Base-by-base conservation (phyloP, 768 basidiomycete genomes). In the Lactarius sp. region DNA sequence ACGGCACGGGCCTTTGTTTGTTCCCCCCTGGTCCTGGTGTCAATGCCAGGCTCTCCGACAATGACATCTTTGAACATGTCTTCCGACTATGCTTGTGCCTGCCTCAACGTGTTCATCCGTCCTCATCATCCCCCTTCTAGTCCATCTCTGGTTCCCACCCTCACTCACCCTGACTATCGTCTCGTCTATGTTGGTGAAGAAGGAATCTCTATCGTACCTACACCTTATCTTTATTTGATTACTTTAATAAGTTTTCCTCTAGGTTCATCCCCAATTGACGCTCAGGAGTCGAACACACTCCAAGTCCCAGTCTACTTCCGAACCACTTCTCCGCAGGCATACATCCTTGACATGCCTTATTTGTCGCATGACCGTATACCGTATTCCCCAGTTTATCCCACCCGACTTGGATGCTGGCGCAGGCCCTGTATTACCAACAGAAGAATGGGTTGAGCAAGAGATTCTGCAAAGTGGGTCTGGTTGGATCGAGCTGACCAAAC, bases 371-470 rank as follows among this genome's bases (percentile, higher is more conserved):
- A 71, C 78, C 44, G 82, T 82, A 41, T 92, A 92, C 77, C 88
- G 89, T 53, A 85, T 90, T 34, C 75, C 78, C 66, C 87, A 89
- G 69, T 74, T 78, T 36, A 79, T 86, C 56, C 76, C 83, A 46
- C 73, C 76, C 53, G 85, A 86, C 59, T 73, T 83, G 7, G 85
- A 87, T 63, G 77, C 78, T 14, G 80, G 80, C 54, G 86, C 86
- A 59, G 85, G 86, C 8, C 82, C 85, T 3, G 74, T 90, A 16
- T 75, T 90, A 54, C 88, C 90, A 16, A 83, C 83, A 1, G 84
- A 86, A 57, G 87, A 89, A 51, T 91, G 88, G 87, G 84, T 84
- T 6, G 90, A 92, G 75, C 80, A 82, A 55, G 87, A 89, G 70
- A 76, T 84, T 56, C 77, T 92, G 74, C 83, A 83, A 73, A 87